phyloP scores from a whole-genome alignment of 345 rosid species.

The Nephelium lappaceum region DNA sequence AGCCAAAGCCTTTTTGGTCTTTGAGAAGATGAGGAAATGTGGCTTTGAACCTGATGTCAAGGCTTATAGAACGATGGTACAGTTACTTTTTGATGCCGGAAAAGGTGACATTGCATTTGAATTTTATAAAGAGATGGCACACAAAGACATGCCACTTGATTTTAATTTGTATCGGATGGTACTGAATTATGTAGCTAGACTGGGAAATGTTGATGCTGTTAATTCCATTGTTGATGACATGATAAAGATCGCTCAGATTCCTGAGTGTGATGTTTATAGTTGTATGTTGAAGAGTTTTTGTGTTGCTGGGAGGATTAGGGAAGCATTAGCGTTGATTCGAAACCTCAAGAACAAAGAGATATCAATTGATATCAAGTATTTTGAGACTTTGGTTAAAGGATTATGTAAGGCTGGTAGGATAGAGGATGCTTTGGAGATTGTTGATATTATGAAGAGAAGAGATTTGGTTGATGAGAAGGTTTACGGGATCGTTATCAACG shows the following conservation, averaged over 20 bases:
- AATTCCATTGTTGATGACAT: conserved; percentile 63
- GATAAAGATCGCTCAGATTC: conserved; percentile 50
- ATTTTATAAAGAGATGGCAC: conserved; percentile 72
- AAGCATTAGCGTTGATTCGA: conserved; percentile 66
- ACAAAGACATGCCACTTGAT: conserved; percentile 51
- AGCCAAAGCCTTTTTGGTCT: conserved; percentile 57
- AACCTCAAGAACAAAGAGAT: conserved; percentile 55
- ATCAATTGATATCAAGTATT: conserved; percentile 48
- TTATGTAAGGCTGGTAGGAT: conserved; percentile 66
- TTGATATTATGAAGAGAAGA: conserved; percentile 67
- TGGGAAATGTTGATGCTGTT: conserved; percentile 53
- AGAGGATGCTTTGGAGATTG: conserved; percentile 73
- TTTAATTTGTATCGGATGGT: conserved; percentile 56
- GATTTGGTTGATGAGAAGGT: conserved; percentile 49
- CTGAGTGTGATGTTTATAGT: conserved; percentile 54
- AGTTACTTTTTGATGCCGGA: conserved; percentile 53
- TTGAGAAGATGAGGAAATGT: conserved; percentile 64
- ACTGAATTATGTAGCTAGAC: conserved; percentile 47
- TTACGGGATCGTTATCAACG: conserved; percentile 54
- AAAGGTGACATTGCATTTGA: conserved; percentile 72
- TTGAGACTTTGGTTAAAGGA: conserved; percentile 72
- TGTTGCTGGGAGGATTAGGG: conserved; percentile 67
- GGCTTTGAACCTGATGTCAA: conserved; percentile 57
- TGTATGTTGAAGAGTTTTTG: conserved; percentile 68
- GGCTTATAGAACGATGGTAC: conserved; percentile 51